Conservation (phyloP, 2,329 filamentous ascomycete genomes). For the Verticillium dahliae region DNA sequence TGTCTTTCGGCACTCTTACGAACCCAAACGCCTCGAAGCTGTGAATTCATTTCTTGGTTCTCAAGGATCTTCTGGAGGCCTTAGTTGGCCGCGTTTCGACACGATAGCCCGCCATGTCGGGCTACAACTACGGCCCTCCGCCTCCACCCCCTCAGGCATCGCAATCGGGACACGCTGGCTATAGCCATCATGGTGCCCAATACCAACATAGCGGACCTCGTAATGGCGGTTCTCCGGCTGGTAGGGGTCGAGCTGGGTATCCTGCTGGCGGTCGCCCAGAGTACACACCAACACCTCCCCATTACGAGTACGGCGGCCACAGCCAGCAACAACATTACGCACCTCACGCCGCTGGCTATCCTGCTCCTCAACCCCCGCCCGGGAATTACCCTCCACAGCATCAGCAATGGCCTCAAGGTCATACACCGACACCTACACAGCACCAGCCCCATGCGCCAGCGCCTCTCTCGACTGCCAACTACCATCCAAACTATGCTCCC, state of each 20-base stretch:
- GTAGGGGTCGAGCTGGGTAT: conserved; percentile 32
- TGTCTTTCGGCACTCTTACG: neutral
- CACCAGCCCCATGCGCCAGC: conserved; percentile 37
- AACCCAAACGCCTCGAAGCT: neutral
- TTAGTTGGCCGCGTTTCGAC: neutral
- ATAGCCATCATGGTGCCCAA: conserved; percentile 29
- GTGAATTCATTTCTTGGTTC: neutral
- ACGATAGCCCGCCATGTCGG: conserved; percentile 30
- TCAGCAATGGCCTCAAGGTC: conserved; percentile 33
- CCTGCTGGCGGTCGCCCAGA: conserved; percentile 30
- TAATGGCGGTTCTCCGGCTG: conserved; percentile 26
- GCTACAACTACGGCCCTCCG: conserved; percentile 48
- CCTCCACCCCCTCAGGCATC: conserved; percentile 36
- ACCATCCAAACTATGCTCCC: conserved; percentile 53
- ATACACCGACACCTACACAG: conserved; percentile 12
- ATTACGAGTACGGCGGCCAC: conserved; percentile 35
- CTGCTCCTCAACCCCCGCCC: conserved; percentile 26
- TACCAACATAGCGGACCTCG: conserved; percentile 32
- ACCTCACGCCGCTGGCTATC: conserved; percentile 17
- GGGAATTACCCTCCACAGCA: conserved; percentile 29
- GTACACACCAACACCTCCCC: conserved; percentile 30
- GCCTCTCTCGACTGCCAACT: conserved; percentile 45
- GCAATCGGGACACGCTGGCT: conserved; percentile 25
- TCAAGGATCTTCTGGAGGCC: neutral
- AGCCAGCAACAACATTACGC: conserved; percentile 23